A percentile compares a stretch with the other conserved stretches of the same genome.
These are phyloP conservation scores for Wickerhamiella domercqiae DNA, from an alignment of 805 yeast genomes.

Conservation along the genomic window DNA sequence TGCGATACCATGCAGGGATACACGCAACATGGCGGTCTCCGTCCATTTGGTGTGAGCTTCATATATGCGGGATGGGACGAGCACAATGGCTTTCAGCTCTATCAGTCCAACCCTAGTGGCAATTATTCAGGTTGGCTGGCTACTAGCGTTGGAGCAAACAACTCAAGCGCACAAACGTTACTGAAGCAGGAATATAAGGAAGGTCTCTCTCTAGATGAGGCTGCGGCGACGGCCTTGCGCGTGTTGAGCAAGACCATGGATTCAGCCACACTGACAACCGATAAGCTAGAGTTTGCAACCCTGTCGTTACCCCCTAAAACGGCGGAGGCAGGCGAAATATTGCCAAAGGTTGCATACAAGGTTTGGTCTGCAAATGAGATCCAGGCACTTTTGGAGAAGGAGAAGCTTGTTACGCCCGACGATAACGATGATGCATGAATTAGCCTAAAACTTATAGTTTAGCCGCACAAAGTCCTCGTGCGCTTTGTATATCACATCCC, in stretches of 20 bases:
- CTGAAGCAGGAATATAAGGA: constrained; percentile 90
- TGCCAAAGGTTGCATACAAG: constrained; percentile 39
- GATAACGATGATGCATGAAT: constrained; percentile 3
- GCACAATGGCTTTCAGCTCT: constrained; percentile 75
- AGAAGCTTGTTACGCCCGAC: constrained; percentile 46
- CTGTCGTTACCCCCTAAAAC: constrained; percentile 1
- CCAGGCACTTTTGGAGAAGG: constrained; percentile 51
- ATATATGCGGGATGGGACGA: constrained; percentile 93
- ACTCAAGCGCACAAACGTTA: constrained; percentile 88
- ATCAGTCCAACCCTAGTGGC: constrained; percentile 93
- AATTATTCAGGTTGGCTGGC: constrained; percentile 99
- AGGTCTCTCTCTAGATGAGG: constrained; percentile 49
- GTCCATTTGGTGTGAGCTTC: constrained; percentile 97
- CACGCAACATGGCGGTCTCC: constrained; percentile 95
- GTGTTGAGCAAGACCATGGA: constrained; percentile 92
- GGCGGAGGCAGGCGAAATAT: constrained; percentile 33
- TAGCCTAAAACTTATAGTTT: too few species aligned
- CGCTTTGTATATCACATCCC: too few species aligned
- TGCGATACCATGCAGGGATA: constrained; percentile 95
- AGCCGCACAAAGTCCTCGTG: too few species aligned
- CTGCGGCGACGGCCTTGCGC: constrained; percentile 75
- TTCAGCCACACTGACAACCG: constrained; percentile 66
- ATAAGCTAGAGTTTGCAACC: constrained; percentile 86
- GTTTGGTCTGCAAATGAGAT: constrained; percentile 73
- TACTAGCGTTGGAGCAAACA: constrained; percentile 90